Evolutionary conservation across 495 filamentous ascomycete genomes (phyloP).

Genomic region (Massariosphaeria phaeospora): DNA sequence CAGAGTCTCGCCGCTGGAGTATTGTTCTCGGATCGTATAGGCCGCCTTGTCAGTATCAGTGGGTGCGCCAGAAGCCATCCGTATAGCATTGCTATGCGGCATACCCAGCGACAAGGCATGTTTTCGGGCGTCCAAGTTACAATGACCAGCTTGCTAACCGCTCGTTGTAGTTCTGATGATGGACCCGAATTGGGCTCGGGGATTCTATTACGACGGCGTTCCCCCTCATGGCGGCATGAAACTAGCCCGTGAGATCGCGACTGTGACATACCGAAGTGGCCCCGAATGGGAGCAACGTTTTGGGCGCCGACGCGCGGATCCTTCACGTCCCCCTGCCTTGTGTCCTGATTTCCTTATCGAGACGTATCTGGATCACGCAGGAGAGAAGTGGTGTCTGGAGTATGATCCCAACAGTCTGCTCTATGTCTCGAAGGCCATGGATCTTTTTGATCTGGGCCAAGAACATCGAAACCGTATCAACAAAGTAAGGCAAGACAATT

Average conservation of each 20-base stretch:
- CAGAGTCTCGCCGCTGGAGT: constrained; percentile 90
- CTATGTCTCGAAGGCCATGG: constrained; percentile 98
- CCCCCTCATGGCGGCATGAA: constrained; percentile 97
- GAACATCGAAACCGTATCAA: constrained; percentile 55
- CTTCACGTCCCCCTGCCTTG: constrained; percentile 77
- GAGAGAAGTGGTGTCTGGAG: constrained; percentile 97
- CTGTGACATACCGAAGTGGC: constrained; percentile 92
- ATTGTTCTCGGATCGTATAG: constrained; percentile 74
- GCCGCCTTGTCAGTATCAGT: constrained; percentile 80
- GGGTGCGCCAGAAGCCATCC: constrained; percentile 94
- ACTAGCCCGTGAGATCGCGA: constrained; percentile 93
- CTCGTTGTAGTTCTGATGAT: constrained; percentile 73
- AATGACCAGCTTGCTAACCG: constrained; percentile 26
- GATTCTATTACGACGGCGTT: constrained; percentile 85
- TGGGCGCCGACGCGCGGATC: constrained; percentile 80
- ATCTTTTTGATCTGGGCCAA: constrained; percentile 86
- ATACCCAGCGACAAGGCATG: constrained; percentile 78
- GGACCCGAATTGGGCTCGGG: constrained; percentile 96
- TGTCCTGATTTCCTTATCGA: constrained; percentile 98
- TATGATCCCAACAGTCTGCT: constrained; percentile 95
- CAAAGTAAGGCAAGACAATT: constrained; percentile 48
- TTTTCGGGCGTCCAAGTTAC: no score
- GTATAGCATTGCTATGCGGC: constrained; percentile 98
- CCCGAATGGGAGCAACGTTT: constrained; percentile 98
- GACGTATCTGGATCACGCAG: constrained; percentile 96